Evolutionary conservation across 768 basidiomycete genomes (phyloP).

Genomic region (Hygrophoropsis aurantiaca): DNA sequence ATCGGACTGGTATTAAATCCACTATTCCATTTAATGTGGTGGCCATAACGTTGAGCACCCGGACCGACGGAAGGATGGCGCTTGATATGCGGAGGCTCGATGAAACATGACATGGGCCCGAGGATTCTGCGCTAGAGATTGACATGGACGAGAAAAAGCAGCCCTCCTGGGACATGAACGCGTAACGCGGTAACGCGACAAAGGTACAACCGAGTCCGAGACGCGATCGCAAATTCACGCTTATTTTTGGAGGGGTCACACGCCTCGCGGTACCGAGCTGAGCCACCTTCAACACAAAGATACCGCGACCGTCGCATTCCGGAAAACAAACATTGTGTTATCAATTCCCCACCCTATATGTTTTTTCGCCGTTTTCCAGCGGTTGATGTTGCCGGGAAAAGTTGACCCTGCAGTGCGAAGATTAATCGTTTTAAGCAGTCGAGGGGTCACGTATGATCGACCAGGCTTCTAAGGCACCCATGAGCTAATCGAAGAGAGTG

Average conservation of each 20-base stretch:
- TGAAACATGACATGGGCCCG: too few species aligned
- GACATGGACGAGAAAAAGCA: background rate
- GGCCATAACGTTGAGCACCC: too few species aligned
- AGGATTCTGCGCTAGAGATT: background rate
- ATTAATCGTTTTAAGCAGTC: conserved; percentile 7
- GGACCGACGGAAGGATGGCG: too few species aligned
- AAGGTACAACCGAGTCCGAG: background rate
- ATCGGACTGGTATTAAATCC: too few species aligned
- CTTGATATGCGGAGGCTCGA: too few species aligned
- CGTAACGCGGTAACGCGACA: background rate
- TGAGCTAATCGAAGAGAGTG: conserved; percentile 14
- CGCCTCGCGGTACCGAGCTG: conserved; percentile 6
- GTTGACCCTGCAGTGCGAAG: too few species aligned
- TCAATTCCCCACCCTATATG: too few species aligned
- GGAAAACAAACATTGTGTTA: too few species aligned
- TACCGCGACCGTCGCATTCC: too few species aligned
- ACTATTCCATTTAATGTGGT: too few species aligned
- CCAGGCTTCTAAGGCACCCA: conserved; percentile 18
- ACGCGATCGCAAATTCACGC: background rate
- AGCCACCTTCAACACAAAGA: background rate
- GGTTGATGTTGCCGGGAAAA: too few species aligned
- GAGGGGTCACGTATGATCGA: conserved; percentile 16
- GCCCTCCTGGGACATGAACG: background rate
- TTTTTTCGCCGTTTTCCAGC: too few species aligned
- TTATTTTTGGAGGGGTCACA: background rate